phyloP scores from a whole-genome alignment of 2,329 filamentous ascomycete genomes.

The Lasiodiplodia citricola region DNA sequence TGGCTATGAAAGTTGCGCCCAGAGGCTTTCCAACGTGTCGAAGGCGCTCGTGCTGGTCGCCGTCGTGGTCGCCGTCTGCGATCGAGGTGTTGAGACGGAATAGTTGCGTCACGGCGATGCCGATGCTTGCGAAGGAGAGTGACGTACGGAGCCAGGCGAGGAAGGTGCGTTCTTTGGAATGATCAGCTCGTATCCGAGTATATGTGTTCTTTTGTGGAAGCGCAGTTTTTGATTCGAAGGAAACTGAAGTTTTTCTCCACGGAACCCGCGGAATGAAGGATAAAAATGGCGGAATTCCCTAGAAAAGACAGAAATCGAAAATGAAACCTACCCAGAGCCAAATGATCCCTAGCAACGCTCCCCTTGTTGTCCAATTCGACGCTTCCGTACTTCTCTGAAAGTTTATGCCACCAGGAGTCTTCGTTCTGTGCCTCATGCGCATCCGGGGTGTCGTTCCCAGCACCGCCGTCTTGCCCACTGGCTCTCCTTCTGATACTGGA shows the following conservation, averaged over 20 bases:
- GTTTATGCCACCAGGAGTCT: conserved; percentile 58
- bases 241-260: neutral
- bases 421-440: conserved; percentile 7
- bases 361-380: conserved; percentile 87
- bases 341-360: conserved; percentile 80
- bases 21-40: conserved; percentile 74
- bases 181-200: neutral
- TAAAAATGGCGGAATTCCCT: neutral
- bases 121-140: conserved; percentile 80
- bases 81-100: conserved; percentile 80
- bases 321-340: conserved; percentile 69
- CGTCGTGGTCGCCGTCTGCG: conserved; percentile 28
- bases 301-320: neutral
- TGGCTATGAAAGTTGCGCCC: conserved; percentile 76
- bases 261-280: neutral
- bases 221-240: neutral
- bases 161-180: conserved; percentile 75
- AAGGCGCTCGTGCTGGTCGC: conserved; percentile 42
- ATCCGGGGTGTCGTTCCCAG: neutral
- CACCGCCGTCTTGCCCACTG: conserved; percentile 31
- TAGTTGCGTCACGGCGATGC: conserved; percentile 82
- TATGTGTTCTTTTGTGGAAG: neutral
- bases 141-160: conserved; percentile 85
- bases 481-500: conserved; percentile 11
- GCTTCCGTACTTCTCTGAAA: conserved; percentile 65